These are phyloP conservation scores for Seiridium cupressi DNA, from an alignment of 2,329 filamentous ascomycete genomes.

Conservation along the genomic window DNA sequence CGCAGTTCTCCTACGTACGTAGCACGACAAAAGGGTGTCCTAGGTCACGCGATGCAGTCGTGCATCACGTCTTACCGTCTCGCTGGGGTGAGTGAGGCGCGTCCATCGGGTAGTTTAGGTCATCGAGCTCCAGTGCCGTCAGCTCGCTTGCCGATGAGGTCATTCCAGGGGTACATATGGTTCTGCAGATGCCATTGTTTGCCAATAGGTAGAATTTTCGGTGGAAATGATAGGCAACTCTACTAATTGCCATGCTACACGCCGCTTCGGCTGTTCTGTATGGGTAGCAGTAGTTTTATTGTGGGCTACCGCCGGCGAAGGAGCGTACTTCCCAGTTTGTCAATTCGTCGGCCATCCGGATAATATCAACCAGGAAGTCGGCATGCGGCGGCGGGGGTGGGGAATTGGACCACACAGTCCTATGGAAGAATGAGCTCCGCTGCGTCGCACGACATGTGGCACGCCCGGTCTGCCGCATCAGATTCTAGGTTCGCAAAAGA, in stretches of 20 bases:
- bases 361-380: neutral
- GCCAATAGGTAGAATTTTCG: too few relatives aligned
- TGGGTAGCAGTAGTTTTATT: neutral
- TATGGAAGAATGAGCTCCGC: neutral
- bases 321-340: neutral
- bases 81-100: neutral
- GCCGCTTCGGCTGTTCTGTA: too few relatives aligned
- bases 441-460: neutral
- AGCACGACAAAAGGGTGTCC: neutral
- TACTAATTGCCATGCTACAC: too few relatives aligned
- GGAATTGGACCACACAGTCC: neutral
- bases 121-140: neutral
- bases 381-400: neutral
- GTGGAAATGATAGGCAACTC: too few relatives aligned
- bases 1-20: neutral
- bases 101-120: neutral
- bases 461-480: neutral
- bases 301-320: neutral
- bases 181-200: too few relatives aligned
- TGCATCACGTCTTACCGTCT: neutral
- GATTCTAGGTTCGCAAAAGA: neutral
- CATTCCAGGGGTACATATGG: neutral
- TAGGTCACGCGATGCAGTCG: neutral
- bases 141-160: neutral
- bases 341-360: neutral